Conservation (phyloP, 2,329 filamentous ascomycete genomes). For the Calonectria pauciramosa region DNA sequence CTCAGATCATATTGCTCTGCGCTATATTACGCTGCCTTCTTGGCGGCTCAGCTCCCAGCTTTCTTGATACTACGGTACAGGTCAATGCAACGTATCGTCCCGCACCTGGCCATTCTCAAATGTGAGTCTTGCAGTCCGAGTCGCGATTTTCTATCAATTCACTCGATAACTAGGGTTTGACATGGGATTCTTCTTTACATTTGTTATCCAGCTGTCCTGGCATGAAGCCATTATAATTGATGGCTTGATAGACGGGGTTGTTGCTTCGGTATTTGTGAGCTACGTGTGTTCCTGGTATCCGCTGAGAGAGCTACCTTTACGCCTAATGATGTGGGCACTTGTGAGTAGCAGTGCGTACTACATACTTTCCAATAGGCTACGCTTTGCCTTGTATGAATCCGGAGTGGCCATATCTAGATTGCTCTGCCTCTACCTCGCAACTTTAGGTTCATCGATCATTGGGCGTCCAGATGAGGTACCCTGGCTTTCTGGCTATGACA, state of each 20-base stretch:
- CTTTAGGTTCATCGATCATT: neutral
- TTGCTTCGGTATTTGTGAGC: neutral
- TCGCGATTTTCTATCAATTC: neutral
- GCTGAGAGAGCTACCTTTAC: neutral
- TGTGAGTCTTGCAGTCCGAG: neutral
- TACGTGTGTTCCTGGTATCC: slow-evolving; percentile 12
- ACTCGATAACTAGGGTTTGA: neutral
- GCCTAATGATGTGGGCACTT: neutral
- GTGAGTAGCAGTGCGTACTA: neutral
- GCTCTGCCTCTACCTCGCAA: neutral
- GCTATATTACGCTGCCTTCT: neutral
- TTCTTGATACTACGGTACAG: neutral
- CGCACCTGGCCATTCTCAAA: neutral
- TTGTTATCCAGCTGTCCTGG: neutral
- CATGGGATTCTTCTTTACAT: neutral
- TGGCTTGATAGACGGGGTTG: neutral
- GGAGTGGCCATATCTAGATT: neutral
- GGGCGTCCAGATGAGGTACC: slow-evolving; percentile 15
- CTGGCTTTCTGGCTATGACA: slow-evolving; percentile 18
- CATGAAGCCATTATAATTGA: neutral
- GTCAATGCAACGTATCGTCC: slow-evolving; percentile 5
- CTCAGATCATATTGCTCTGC: neutral
- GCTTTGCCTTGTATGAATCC: neutral
- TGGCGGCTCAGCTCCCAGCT: neutral
- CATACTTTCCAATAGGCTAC: neutral